Evolutionary conservation across 495 filamentous ascomycete genomes (phyloP), one percentile per base, ranked within the genome.

Genomic region (Elaphomyces granulatus): DNA sequence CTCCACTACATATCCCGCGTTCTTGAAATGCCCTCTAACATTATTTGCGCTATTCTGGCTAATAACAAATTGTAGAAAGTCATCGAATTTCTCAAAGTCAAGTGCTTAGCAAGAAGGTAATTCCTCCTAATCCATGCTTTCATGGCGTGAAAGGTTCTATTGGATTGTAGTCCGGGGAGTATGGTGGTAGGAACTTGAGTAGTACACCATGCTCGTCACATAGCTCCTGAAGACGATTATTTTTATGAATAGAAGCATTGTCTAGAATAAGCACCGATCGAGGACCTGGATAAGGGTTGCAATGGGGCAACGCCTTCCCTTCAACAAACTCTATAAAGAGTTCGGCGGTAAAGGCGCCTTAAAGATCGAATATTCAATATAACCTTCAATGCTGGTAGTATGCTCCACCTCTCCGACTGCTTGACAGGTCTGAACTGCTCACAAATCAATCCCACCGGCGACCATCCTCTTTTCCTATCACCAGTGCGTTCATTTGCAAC

Each of bases 181-280:
- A 46, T 4, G 43, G 38, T 0, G 23, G 42, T 14, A 46, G 20
- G 32, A 32, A 46, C 1, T 42, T 10, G 4, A 65, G 41, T 31
- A 48, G 58, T 0, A 67, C 63, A n/a, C 64, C 58, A 19, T 54
- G 53, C 15, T 53, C 44, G 9, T 34, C 30, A 37, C 53, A 67
- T 42, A 64, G 41, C 30, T 59, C 36, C 35, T 60, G 34, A 9
- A 65, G 45, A 26, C 46, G 34, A 3, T 59, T 47, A 3, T 45
- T 48, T 40, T 49, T 48, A 46, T 69, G 48, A 39, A 62, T 53
- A 14, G 55, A 60, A 19, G 52, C 52, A 51, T 66, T 64, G 37
- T 68, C 65, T 50, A 66, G 64, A 14, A 69, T 39, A 20, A 70
- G 32, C 3, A 68, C 60, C 20, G 55, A 64, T 35, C 55, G 60